Conservation (phyloP, 2,329 filamentous ascomycete species). For the Akanthomyces dipterigenus region DNA sequence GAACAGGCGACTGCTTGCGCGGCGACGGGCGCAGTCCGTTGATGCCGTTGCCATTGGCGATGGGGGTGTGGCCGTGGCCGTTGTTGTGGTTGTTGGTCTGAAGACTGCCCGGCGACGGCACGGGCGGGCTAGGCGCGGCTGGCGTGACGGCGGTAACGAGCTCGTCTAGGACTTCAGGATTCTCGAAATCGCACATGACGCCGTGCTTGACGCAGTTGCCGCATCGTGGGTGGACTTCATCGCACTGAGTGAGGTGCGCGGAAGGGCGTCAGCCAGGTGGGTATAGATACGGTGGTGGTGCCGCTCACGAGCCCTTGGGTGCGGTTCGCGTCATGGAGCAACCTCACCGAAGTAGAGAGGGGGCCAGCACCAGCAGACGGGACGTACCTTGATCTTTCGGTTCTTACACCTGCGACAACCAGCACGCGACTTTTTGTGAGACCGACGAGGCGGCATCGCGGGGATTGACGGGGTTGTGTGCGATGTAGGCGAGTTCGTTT, state of each 20-base stretch:
- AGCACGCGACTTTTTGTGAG: conserved; percentile 63
- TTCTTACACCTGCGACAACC: conserved; percentile 61
- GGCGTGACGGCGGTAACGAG: conserved; percentile 28
- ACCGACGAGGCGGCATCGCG: conserved; percentile 56
- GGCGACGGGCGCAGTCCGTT: conserved; percentile 2
- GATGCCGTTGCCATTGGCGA: background rate
- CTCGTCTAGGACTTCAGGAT: conserved; percentile 39
- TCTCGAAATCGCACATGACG: conserved; percentile 59
- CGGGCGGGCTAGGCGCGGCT: conserved; percentile 18
- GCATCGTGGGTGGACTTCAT: conserved; percentile 58
- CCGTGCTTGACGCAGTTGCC: conserved; percentile 63
- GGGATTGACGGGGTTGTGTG: background rate
- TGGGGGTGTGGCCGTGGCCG: background rate
- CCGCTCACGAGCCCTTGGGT: background rate
- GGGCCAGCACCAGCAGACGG: conserved; percentile 3
- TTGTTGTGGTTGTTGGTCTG: conserved; percentile 9
- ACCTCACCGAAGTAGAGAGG: background rate
- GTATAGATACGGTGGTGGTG: background rate
- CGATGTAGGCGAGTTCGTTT: background rate
- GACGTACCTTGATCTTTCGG: conserved; percentile 59
- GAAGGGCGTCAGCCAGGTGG: background rate
- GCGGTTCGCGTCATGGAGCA: background rate
- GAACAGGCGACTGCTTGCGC: conserved; percentile 8
- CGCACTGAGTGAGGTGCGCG: conserved; percentile 40
- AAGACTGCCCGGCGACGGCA: conserved; percentile 19